Evolutionary conservation across 495 filamentous ascomycete genomes (phyloP), one percentile per base, ranked within the genome.

Genomic region (Rostrohypoxylon terebratum): DNA sequence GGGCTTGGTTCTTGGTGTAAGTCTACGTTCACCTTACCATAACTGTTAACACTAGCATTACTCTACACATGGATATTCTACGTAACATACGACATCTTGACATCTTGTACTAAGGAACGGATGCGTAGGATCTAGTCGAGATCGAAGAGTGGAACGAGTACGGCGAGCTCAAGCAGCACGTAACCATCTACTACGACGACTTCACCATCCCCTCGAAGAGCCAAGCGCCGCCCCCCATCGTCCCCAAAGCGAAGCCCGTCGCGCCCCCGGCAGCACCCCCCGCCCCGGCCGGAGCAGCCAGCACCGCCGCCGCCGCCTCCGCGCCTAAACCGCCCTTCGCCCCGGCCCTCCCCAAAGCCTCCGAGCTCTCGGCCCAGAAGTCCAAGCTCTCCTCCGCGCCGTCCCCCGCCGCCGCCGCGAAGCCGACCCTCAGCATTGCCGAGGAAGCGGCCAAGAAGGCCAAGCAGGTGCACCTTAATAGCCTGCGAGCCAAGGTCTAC

Each of bases 101-200:
- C n/a, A n/a, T n/a, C 21, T 33, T 4, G 14, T 10, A 16, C 57
- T 68, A 31, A 68, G 21, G 10, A 20, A 40, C 18, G 28, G 1
- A 0, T 8, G 33, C 54, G 13, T 69, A 97, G 94, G 96, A 98
- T 77, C 84, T 97, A 23, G 93, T 97, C 64, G 88, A 98, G 77
- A 87, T 97, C 63, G 96, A 99, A 83, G 96, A 98, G 77, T 98
- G 96, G 96, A 99, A 99, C 81, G 96, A 99, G 75, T 97, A 95
- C 77, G 95, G 92, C 76, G 96, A 98, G 83, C 86, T 99, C 62
- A 94, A 96, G 78, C 88, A 96, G 78, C 88, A 92, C 66, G 85
- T 98, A 61, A 90, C 77, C 47, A 81, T 87, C 72, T 83, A 82
- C 81, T 83, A 84, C 80, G 76, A 88, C 84, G 73, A 87, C 81